Evolutionary conservation across 371 early-diverging fungal species (phyloP).

Genomic region (Coelomomyces lativittatus): DNA sequence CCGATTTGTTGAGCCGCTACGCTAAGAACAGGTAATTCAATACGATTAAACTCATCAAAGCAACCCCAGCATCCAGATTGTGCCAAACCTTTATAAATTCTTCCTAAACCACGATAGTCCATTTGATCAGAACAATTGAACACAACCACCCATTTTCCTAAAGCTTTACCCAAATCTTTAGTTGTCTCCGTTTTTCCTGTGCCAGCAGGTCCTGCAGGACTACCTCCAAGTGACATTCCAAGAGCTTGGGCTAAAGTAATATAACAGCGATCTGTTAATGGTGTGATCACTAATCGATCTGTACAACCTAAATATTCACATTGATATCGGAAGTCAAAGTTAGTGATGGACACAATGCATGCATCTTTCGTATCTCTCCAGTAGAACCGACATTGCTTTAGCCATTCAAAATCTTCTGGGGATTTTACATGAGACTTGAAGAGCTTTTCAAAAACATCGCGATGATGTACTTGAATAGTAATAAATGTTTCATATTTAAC

Average conservation of each 20-base stretch:
- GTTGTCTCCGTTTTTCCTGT: slow-evolving; percentile 52
- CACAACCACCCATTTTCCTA: slow-evolving; percentile 47
- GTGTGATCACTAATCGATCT: slow-evolving; percentile 46
- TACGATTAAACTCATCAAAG: slow-evolving; percentile 54
- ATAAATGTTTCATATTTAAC: slow-evolving; percentile 45
- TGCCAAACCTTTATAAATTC: slow-evolving; percentile 45
- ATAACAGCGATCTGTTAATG: slow-evolving; percentile 38
- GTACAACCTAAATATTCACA: slow-evolving; percentile 46
- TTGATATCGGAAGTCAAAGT: slow-evolving; percentile 43
- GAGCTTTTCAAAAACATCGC: slow-evolving; percentile 45
- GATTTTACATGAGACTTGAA: slow-evolving; percentile 30
- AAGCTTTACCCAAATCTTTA: slow-evolving; percentile 43
- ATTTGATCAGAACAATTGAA: slow-evolving; percentile 51
- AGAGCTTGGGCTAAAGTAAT: slow-evolving; percentile 44
- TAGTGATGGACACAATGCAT: slow-evolving; percentile 46
- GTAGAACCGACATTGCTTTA: slow-evolving; percentile 44
- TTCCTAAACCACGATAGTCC: slow-evolving; percentile 44
- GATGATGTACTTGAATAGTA: slow-evolving; percentile 46
- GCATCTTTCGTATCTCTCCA: slow-evolving; percentile 46
- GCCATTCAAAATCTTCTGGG: slow-evolving; percentile 43
- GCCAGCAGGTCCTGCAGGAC: slow-evolving; percentile 38
- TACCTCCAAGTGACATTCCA: slow-evolving; percentile 48
- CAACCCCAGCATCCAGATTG: slow-evolving; percentile 42
- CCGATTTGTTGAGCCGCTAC: slow-evolving; percentile 48
- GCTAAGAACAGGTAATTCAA: slow-evolving; percentile 42